Conservation (phyloP, 192 early-diverging fungal genomes). For the Coemansia sp. region DNA sequence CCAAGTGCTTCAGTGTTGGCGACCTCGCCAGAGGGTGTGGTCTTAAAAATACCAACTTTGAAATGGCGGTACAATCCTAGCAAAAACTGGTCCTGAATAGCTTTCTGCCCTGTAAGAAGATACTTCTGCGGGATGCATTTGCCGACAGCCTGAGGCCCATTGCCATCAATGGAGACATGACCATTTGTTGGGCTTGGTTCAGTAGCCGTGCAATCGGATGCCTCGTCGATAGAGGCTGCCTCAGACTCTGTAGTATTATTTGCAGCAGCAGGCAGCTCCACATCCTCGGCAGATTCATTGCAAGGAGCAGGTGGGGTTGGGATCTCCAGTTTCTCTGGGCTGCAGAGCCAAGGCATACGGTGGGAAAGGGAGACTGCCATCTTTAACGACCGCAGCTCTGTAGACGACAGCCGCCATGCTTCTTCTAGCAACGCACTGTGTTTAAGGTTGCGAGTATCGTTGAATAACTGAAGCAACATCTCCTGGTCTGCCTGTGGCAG, state of each 20-base stretch:
- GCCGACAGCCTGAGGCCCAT: background rate
- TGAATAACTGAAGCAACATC: constrained; percentile 58
- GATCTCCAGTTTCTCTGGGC: background rate
- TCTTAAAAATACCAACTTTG: constrained; percentile 36
- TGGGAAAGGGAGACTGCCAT: constrained; percentile 65
- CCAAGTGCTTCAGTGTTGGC: constrained; percentile 28
- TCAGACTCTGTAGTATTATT: background rate
- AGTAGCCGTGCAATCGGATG: constrained; percentile 20
- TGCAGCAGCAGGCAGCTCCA: background rate
- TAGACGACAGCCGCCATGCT: constrained; percentile 69
- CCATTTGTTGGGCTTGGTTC: background rate
- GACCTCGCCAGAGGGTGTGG: constrained; percentile 25
- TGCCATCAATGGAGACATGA: background rate
- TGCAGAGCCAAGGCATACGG: constrained; percentile 71
- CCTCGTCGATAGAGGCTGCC: constrained; percentile 1
- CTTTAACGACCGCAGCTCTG: constrained; percentile 68
- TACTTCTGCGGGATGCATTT: constrained; percentile 21
- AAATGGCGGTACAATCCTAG: constrained; percentile 30
- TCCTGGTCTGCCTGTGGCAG: constrained; percentile 55
- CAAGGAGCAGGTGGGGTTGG: background rate
- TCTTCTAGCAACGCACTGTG: constrained; percentile 67
- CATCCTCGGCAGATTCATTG: background rate
- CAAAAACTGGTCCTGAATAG: constrained; percentile 36
- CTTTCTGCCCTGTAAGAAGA: constrained; percentile 28
- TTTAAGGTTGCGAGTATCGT: constrained; percentile 55